Conservation (phyloP, 139 green algal species). For the Picochlorum costavermella region DNA sequence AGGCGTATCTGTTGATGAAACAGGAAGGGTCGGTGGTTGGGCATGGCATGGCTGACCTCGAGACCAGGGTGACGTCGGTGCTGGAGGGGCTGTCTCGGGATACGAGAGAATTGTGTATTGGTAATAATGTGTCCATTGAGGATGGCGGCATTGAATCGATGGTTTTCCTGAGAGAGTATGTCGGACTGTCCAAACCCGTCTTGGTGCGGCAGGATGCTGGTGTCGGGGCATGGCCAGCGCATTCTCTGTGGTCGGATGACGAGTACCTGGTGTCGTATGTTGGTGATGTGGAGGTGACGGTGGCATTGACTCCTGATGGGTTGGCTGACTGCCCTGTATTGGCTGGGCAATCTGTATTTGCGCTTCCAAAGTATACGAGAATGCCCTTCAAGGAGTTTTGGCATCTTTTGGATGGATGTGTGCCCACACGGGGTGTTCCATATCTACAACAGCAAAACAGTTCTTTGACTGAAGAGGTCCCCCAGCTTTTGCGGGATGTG, state of each 20-base stretch:
- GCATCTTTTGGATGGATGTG: neutral
- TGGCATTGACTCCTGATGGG: conserved; percentile 29
- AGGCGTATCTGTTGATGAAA: too few species aligned
- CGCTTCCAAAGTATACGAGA: conserved; percentile 17
- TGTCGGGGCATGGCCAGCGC: conserved; percentile 12
- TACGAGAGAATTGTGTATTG: conserved; percentile 21
- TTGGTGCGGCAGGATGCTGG: conserved; percentile 11
- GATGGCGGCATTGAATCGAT: conserved; percentile 5
- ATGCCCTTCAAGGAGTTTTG: conserved; percentile 17
- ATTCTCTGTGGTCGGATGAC: conserved; percentile 6
- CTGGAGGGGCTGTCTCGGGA: neutral
- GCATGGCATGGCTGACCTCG: too few species aligned
- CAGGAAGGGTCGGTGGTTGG: too few species aligned
- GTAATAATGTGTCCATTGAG: conserved; percentile 1
- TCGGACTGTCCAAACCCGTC: conserved; percentile 19
- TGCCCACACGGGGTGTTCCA: neutral
- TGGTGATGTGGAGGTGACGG: conserved; percentile 15
- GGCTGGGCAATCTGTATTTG: conserved; percentile 9
- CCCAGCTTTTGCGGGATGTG: conserved; percentile 39
- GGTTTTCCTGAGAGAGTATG: conserved; percentile 25
- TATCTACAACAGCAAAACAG: conserved; percentile 66
- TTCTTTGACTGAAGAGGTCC: conserved; percentile 50
- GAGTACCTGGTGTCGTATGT: conserved; percentile 9
- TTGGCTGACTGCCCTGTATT: conserved; percentile 21
- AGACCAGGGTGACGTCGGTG: too few species aligned